Base-by-base conservation (phyloP, 2,329 filamentous ascomycete species). In the Leptographium wingfieldii region DNA sequence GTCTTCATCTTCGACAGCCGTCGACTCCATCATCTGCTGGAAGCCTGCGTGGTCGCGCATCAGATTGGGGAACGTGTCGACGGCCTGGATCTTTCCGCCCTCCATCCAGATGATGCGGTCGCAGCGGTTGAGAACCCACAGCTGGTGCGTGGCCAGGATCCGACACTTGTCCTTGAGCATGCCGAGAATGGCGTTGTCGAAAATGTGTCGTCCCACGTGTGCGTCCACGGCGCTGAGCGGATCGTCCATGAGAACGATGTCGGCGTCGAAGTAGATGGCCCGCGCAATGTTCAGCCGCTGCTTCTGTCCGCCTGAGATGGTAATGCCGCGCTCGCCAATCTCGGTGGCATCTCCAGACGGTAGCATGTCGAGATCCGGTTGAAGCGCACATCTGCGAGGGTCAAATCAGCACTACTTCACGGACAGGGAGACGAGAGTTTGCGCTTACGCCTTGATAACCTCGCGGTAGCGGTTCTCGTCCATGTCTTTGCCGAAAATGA, bases 41-140 rank as follows among this genome's bases (percentile, higher is more conserved):
- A 97, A 97, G 5, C 82, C 84, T n/a, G 78, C 75, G 66, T 94
- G 87, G 63, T 86, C 79, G 9, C 77, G 77, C 86, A 96, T 95
- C 22, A 97, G 79, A 61, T 95, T 92, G 40, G 89, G 84, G 67
- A 92, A 97, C 0, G 92, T 96, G 65, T 94, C 92, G 48, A 96
- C 77, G 5, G 91, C 90, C 70, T 88, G 83, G 59, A 97, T 88
- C 59, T 80, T 83, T 53, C 94, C 94, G 19, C 85, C 84, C 60
- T 96, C 88, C 83, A 99, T 92, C 84, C 91, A 92, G 56, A 97
- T 84, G 64, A 97, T 92, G 40, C 92, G 82, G 69, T 97, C 92
- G 67, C 91, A 96, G 40, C 91, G 86, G 69, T 82, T 91, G 6
- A 97, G 80, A 6, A 97, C 92, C 77, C 95, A 94, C 16, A 97